Base-by-base conservation (phyloP, 2,329 filamentous ascomycete species). In the Colletotrichum sp. region DNA sequence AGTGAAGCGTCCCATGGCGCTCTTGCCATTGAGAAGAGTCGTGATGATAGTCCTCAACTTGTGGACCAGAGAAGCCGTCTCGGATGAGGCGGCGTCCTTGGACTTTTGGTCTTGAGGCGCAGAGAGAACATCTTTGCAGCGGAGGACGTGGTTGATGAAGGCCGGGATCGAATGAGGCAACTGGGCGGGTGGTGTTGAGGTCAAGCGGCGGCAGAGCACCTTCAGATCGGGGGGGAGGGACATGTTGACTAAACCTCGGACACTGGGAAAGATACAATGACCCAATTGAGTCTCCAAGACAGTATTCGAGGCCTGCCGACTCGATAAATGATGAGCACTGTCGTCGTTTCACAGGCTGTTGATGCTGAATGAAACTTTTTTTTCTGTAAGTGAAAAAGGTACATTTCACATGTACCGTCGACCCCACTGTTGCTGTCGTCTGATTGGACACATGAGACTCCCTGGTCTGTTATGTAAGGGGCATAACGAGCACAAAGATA, bases 21-120 rank as follows among this genome's bases (percentile, higher is more conserved):
- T 95, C 74, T 93, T 93, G 71, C 96, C 95, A 81, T 95, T 94
- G 38, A 98, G 87, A 16, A 98, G 88, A 15, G 94, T 93, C 2
- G 92, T 93, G 75, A 98, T 88, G 69, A 95, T 92, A 6, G 94
- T 95, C 82, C 94, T 95, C 80, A 97, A 89, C 82, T 94, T 96
- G 84, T 98, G 95, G 2, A 97, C 89, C 24, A 95, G 89, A n/a
- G 94, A 87, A 1, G 92, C 86, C 58, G 88, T 88, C 75, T 96
- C 95, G 0, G 93, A 90, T 8, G 86, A 85, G 77, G 89, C 91
- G 12, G 16, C 32, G 72, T 91, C 88, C 79, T 93, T 93, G 77
- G 87, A 85, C 71, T 91, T 90, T 75, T 90, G 87, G 70, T 92
- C 91, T 36, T 91, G 89, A 9, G 92, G 85, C 7, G 90, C 86